These are phyloP conservation scores for Clarireedia homoeocarpa DNA, from an alignment of 2,329 filamentous ascomycete species.

Conservation along the genomic window DNA sequence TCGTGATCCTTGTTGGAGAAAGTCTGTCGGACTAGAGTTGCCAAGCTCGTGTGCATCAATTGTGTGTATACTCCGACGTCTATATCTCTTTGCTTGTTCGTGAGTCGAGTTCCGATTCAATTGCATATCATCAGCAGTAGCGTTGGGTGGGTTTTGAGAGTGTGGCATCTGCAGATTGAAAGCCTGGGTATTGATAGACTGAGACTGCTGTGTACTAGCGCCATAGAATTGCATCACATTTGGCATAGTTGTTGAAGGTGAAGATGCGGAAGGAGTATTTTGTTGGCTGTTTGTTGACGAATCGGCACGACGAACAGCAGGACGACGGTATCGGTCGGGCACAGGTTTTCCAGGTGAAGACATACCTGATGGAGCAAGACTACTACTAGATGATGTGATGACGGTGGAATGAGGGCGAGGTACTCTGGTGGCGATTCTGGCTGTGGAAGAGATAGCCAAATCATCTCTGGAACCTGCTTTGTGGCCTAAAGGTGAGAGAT, in stretches of 20 bases:
- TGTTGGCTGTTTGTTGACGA: slow-evolving; percentile 23
- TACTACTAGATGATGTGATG: slow-evolving; percentile 37
- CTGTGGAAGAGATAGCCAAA: slow-evolving; percentile 36
- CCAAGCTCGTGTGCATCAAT: slow-evolving; percentile 35
- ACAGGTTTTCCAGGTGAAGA: slow-evolving; percentile 54
- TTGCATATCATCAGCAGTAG: slow-evolving; percentile 33
- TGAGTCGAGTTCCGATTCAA: slow-evolving; percentile 47
- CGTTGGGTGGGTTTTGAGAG: slow-evolving; percentile 15
- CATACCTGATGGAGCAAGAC: slow-evolving; percentile 39
- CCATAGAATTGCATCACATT: slow-evolving; percentile 49
- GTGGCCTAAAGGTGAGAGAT: slow-evolving; percentile 33
- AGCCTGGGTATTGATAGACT: slow-evolving; percentile 18
- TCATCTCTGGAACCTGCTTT: slow-evolving; percentile 45
- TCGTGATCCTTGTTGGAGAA: slow-evolving; percentile 23
- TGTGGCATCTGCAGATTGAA: slow-evolving; percentile 25
- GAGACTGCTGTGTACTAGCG: slow-evolving; percentile 30
- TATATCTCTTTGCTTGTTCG: slow-evolving; percentile 67
- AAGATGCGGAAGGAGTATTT: slow-evolving; percentile 23
- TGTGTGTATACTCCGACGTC: slow-evolving; percentile 75
- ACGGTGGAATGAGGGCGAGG: slow-evolving; percentile 32
- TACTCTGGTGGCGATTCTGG: slow-evolving; percentile 18
- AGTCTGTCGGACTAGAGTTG: slow-evolving; percentile 11
- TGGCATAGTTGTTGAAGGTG: slow-evolving; percentile 46
- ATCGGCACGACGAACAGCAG: slow-evolving; percentile 43
- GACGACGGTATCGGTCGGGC: slow-evolving; percentile 76